Evolutionary conservation across 2,329 filamentous ascomycete genomes (phyloP), one percentile per base, ranked within the genome.

Genomic region (Fusarium robinianum): DNA sequence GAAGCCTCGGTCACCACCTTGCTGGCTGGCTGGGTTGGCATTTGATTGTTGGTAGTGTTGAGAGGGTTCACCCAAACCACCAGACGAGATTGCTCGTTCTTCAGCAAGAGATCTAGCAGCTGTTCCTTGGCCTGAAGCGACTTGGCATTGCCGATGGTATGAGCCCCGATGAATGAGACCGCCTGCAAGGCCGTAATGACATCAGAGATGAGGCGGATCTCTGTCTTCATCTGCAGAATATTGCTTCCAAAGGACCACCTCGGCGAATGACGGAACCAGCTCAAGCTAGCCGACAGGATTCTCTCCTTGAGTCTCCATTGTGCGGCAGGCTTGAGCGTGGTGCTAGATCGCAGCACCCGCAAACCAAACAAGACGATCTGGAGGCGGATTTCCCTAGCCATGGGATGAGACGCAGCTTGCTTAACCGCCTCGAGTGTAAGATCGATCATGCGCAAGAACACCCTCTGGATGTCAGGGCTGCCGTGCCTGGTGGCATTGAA

Each of bases 231-330:
- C 65, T 99, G 94, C 11, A 99, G 72, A 34, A 88, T 81, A 64
- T 96, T 99, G 60, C 92, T 94, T 43, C 94, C 94, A 68, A 94
- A 97, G 0, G 94, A 95, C 92, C 94, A 99, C 55, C 84, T 82
- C 10, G 91, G 89, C 5, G 88, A 75, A 55, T 84, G 81, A 25
- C 78, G 81, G 68, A 99, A 99, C 95, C 95, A 99, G 49, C 80
- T 83, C 21, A 99, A 74, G 10, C 83, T 91, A 19, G 90, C 90
- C 5, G 90, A 91, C 24, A 99, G 68, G 37, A 96, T 85, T 55
- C 89, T 84, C 62, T 97, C 91, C 66, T 96, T 96, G 24, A 97
- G 74, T 46, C 86, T 83, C 84, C 88, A 94, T 60, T 87, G 84
- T 6, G 84, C 80, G 18, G 80, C 67, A 12, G 74, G 66, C n/a